Evolutionary conservation across 495 filamentous ascomycete species (phyloP), one percentile per base, ranked within the genome.

Genomic region (Xylaria intraflava): DNA sequence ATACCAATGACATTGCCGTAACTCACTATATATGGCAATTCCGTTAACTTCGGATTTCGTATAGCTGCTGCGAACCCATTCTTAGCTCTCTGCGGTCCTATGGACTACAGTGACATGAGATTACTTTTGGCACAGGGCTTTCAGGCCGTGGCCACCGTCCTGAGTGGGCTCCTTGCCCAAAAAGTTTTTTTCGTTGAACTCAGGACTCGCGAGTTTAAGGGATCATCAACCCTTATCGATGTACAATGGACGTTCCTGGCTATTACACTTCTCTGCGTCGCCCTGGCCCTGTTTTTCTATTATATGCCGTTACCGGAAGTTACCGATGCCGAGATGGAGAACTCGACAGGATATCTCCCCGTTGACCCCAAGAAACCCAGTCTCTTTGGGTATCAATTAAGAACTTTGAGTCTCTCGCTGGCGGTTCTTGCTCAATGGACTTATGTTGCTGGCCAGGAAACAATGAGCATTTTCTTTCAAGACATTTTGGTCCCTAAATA

Each of bases 211-310:
- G 47, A 60, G 16, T 62, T 55, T 41, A 47, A 47, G 10, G 45
- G 51, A 6, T 61, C 68, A 4, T 58, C 59, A 10, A 69, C 67
- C 1, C 68, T 81, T 1, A 75, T 86, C 43, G 77, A 84, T 44
- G 86, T 90, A 19, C 87, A 90, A 64, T 89, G 87, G 86, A 80
- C 84, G 0, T 90, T 89, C 61, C 76, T 89, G 0, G 84, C 78
- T 44, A 82, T 88, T 46, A 85, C 85, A 3, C 79, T 86, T 35
- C 83, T 89, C 55, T 84, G 84, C 49, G 86, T 84, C 43, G 68
- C 78, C 22, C 78, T 87, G 17, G 80, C 79, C 1, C 66, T 81
- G 16, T 77, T 78, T 61, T 79, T 81, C 56, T 81, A 78, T 62
- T 81, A 81, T 62, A 77, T 78, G 69, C 78, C 77, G 0, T 51